Percentiles rank a stretch among this genome's conserved stretches.
These are phyloP conservation scores for Voacanga thouarsii DNA, from an alignment of 257 asterid genomes.

Conservation along the genomic window DNA sequence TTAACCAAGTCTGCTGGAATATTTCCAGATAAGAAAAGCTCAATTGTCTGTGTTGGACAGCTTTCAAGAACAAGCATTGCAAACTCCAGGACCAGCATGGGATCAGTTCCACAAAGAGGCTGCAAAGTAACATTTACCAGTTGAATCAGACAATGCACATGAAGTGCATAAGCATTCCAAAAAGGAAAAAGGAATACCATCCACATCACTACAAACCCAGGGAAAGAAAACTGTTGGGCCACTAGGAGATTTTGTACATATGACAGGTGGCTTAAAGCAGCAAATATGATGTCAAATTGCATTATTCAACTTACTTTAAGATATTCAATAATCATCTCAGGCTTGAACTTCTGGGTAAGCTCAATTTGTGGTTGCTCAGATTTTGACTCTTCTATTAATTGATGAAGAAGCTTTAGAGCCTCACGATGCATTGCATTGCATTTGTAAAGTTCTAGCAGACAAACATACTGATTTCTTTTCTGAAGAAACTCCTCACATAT, in stretches of 20 bases:
- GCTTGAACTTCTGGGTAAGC: slow-evolving; percentile 77
- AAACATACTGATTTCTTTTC: slow-evolving; percentile 58
- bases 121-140: slow-evolving; percentile 25
- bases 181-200: not conserved
- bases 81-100: slow-evolving; percentile 93
- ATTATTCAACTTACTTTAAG: slow-evolving; percentile 55
- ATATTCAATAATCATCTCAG: slow-evolving; percentile 90
- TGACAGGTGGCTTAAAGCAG: not conserved
- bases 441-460: slow-evolving; percentile 84
- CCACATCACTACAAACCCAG: not conserved
- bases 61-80: slow-evolving; percentile 93
- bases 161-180: slow-evolving; percentile 3
- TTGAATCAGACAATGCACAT: slow-evolving; percentile 2
- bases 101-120: slow-evolving; percentile 93
- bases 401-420: slow-evolving; percentile 84
- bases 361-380: slow-evolving; percentile 75
- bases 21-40: slow-evolving; percentile 91
- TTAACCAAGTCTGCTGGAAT: slow-evolving; percentile 94
- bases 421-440: slow-evolving; percentile 82
- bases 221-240: not conserved
- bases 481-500: slow-evolving; percentile 85
- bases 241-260: not conserved
- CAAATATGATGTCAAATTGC: not conserved
- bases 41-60: slow-evolving; percentile 88
- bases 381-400: slow-evolving; percentile 78